These are phyloP conservation scores for Tilletia horrida DNA, from an alignment of 1,284 basidiomycete genomes.

Conservation along the genomic window DNA sequence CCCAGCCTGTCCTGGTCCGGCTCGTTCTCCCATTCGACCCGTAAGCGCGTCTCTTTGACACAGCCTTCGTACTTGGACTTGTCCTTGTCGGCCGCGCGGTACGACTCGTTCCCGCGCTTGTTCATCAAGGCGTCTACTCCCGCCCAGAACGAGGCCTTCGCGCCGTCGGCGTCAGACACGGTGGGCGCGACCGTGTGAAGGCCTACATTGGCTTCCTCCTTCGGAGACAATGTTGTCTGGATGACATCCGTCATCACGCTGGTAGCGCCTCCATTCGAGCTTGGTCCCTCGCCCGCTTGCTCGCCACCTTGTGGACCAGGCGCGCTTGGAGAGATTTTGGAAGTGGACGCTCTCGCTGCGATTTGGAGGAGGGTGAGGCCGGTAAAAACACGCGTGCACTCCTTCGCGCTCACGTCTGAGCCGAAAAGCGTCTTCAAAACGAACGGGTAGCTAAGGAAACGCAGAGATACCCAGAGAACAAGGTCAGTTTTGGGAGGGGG, in stretches of 20 bases:
- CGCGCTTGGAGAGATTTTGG: neutral
- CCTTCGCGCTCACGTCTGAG: slow-evolving; percentile 4
- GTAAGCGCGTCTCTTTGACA: neutral
- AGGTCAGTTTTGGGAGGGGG: neutral
- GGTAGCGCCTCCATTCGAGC: neutral
- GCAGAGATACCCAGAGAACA: neutral
- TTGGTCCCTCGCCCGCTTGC: neutral
- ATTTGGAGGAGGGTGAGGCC: slow-evolving; percentile 8
- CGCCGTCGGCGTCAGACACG: neutral
- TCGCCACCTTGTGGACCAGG: neutral
- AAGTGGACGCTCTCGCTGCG: neutral
- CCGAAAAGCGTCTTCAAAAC: slow-evolving; percentile 9
- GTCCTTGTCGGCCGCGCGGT: neutral
- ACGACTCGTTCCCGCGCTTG: slow-evolving; percentile 2
- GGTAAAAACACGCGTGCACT: slow-evolving; percentile 6
- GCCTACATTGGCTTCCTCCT: neutral
- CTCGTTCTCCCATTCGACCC: slow-evolving; percentile 7
- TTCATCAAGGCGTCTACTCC: slow-evolving; percentile 6
- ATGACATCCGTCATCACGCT: neutral
- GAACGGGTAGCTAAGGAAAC: slow-evolving; percentile 5
- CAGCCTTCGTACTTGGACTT: slow-evolving; percentile 5
- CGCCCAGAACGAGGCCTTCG: slow-evolving; percentile 6
- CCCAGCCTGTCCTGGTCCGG: slow-evolving; percentile 4
- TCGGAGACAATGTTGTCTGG: neutral
- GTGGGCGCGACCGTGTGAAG: neutral